Percentiles rank a stretch among this genome's conserved stretches.
Conservation (phyloP, 148 eudicot genomes). For the Chenopodium quinoa region DNA sequence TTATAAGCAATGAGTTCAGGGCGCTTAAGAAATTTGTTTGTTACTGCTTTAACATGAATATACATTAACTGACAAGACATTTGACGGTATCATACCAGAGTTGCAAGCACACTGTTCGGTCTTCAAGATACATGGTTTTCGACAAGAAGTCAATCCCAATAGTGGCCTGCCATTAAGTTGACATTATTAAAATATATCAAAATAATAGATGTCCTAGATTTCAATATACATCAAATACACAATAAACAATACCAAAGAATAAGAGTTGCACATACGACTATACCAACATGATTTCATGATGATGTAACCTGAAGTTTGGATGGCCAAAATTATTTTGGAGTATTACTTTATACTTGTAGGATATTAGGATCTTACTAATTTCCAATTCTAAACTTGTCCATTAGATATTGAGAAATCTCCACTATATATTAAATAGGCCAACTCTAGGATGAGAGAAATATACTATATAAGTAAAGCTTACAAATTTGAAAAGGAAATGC, state of each 20-base stretch:
- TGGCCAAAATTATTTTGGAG: no score
- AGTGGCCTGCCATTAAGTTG: conserved; percentile 50
- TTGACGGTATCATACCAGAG: conserved; percentile 47
- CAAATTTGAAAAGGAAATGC: neutral
- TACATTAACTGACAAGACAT: no score
- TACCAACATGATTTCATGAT: no score
- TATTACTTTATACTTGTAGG: neutral
- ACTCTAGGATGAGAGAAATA: no score
- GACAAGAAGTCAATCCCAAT: conserved; percentile 77
- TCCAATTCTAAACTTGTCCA: no score
- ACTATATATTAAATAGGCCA: neutral
- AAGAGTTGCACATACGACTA: no score
- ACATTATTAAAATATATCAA: neutral
- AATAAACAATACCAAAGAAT: neutral
- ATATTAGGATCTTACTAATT: no score
- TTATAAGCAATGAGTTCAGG: neutral
- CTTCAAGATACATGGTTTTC: conserved; percentile 83
- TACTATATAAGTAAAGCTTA: no score
- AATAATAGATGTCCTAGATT: neutral
- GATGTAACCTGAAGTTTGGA: no score
- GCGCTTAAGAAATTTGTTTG: neutral
- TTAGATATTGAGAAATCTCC: no score
- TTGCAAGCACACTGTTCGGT: conserved; percentile 76
- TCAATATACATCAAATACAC: neutral
- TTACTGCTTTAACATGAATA: no score